A percentile compares a stretch with the other conserved stretches of the same genome.
These are phyloP conservation scores for Ambrosia artemisiifolia DNA, from an alignment of 129 eudicot genomes.

Conservation along the genomic window DNA sequence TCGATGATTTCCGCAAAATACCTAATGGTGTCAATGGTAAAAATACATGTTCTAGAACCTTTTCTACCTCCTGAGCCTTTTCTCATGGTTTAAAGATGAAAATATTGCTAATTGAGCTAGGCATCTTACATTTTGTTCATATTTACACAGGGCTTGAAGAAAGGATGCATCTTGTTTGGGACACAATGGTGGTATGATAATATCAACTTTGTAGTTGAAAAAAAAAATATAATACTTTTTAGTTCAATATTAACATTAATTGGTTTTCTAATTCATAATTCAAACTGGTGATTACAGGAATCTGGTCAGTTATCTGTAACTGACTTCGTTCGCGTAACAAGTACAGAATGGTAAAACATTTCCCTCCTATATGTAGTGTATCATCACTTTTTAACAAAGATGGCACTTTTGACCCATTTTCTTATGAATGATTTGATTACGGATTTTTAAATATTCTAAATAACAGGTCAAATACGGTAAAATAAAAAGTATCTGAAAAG, in stretches of 20 bases:
- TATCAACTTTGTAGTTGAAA: background rate
- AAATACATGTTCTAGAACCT: background rate
- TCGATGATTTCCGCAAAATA: slow-evolving; percentile 88
- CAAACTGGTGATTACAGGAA: slow-evolving; percentile 45
- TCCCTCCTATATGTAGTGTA: slow-evolving; percentile 12
- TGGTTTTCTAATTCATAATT: background rate
- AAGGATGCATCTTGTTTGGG: slow-evolving; percentile 98
- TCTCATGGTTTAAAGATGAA: background rate
- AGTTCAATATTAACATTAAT: background rate
- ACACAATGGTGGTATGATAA: slow-evolving; percentile 88
- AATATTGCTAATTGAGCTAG: background rate
- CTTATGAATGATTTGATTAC: background rate
- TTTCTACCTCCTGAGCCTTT: background rate
- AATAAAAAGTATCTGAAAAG: background rate
- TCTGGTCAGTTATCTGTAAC: slow-evolving; percentile 86
- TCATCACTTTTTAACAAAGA: background rate
- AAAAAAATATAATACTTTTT: background rate
- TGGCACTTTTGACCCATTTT: background rate
- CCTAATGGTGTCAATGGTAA: slow-evolving; percentile 99
- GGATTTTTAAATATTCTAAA: background rate
- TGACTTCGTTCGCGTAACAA: slow-evolving; percentile 89
- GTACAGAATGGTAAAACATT: slow-evolving; percentile 81
- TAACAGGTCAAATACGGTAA: background rate
- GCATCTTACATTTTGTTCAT: slow-evolving; percentile 4
- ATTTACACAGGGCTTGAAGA: slow-evolving; percentile 75